Base-by-base conservation (phyloP, 164 flowering plant genomes). In the Santalum album region DNA sequence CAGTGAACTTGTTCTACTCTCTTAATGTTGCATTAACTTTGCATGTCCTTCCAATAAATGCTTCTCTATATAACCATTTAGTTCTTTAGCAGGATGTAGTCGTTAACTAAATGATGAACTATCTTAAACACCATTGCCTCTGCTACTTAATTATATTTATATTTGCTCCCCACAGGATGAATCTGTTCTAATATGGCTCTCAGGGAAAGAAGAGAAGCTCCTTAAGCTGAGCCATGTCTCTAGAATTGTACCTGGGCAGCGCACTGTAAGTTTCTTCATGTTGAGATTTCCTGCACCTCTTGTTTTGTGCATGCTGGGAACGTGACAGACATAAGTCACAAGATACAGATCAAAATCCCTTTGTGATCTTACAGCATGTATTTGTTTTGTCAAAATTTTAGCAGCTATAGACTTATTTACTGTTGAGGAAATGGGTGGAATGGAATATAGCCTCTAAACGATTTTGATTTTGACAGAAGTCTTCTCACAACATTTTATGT, bases 161-260 rank as follows among this genome's bases (percentile, higher is more conserved):
- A 4, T 29, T 16, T 17, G 4, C 18, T 43, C 9, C 21, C 9
- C 4, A 22, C 53, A 50, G 53, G 53, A 50, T 29, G 53, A 50
- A 29, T 25, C 53, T 26, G 32, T 29, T 50, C 36, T 50, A 25
- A 17, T 50, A 29, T 50, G 53, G 53, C 18, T 50, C 36, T 50
- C 35, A 5, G 53, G 36, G 53, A 50, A 50, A 18, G 53, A 50
- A 14, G 53, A 50, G 53, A 50, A 50, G 20, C 36, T 25, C 22
- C 53, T 50, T 1, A 50, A 50, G 53, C 53, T 50, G 16, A 50
- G 53, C 35, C 53, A 50, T 25, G 53, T 50, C 22, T 50, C 53
- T 23, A 50, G 53, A 29, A 50, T 50, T 25, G 26, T 50, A 25
- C 53, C 53, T 50, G 53, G 53, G 19, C 53, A 50, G 22, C 53